These are phyloP conservation scores for Cordyceps fumosorosea DNA, from an alignment of 2,329 filamentous ascomycete genomes.

Conservation along the genomic window DNA sequence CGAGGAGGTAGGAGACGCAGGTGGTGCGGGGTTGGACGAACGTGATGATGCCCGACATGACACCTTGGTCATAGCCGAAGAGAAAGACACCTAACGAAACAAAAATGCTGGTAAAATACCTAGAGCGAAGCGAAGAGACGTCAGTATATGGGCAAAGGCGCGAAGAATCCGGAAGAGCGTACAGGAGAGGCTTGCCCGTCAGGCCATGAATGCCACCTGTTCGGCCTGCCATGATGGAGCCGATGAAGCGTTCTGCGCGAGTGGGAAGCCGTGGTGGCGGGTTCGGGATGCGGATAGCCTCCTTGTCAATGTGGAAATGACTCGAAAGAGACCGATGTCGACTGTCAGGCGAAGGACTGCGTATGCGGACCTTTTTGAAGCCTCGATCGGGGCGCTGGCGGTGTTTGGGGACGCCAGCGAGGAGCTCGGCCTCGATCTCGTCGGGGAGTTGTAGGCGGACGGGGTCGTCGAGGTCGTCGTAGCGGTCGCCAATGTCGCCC, in stretches of 20 bases:
- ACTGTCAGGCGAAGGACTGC: conserved; percentile 37
- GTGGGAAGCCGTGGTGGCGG: conserved; percentile 57
- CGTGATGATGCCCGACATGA: conserved; percentile 72
- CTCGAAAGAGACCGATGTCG: conserved; percentile 29
- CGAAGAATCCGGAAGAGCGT: conserved; percentile 28
- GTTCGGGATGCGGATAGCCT: conserved; percentile 76
- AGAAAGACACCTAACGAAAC: conserved; percentile 82
- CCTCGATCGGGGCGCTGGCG: conserved; percentile 30
- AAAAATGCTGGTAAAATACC: conserved; percentile 91
- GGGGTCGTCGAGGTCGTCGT: conserved; percentile 76
- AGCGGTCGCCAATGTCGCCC: conserved; percentile 88
- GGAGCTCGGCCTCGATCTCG: conserved; percentile 57
- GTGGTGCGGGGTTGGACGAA: conserved; percentile 32
- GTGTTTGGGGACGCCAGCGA: conserved; percentile 43
- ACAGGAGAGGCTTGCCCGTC: conserved; percentile 93
- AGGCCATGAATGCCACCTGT: conserved; percentile 77
- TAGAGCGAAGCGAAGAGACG: conserved; percentile 30
- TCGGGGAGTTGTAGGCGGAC: conserved; percentile 63
- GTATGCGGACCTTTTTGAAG: conserved; percentile 63
- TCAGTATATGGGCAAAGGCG: conserved; percentile 7
- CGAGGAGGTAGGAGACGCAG: not conserved
- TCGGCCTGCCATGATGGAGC: conserved; percentile 78
- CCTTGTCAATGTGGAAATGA: conserved; percentile 51
- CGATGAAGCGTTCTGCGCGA: conserved; percentile 63
- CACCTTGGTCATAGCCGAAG: conserved; percentile 85